Evolutionary conservation across 345 rosid genomes (phyloP), one percentile per base, ranked within the genome.

Genomic region (Linum lewisii): DNA sequence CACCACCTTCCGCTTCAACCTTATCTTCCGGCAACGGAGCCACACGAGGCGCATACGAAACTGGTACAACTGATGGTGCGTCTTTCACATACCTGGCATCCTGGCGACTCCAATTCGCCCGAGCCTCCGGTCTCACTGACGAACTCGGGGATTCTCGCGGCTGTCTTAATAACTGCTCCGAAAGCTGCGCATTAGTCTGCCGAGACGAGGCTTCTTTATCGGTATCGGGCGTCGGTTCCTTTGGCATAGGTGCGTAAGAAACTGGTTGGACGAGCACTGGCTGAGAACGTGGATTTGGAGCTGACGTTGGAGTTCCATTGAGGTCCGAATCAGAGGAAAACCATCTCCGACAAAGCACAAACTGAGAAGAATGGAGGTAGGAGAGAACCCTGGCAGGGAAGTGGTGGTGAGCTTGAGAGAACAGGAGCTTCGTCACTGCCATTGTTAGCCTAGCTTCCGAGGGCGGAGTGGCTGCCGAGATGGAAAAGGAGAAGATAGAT

Each of bases 21-120:
- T 72, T 83, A 64, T 79, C 84, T 67, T 89, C 97, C 5, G 99
- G 99, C 1, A 93, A 86, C 7, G 97, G 97, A 18, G 94, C 95
- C 14, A 83, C 89, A 0, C 91, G 86, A 13, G 71, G 11, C 14
- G 90, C 82, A 58, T 87, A 89, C 1, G 99, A 87, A 9, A 87
- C 85, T 15, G 91, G 84, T 44, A 80, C 51, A 42, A 93, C 74
- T 3, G 77, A 63, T 7, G 88, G 69, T 11, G 66, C 68, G 62
- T 87, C 84, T 66, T 80, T 89, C 57, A 89, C 71, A 58, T 86
- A 89, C 3, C 99, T 82, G 58, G 79, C 63, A 53, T 93, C 99
- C 63, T 84, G 94, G 15, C 89, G 82, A 20, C 85, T 84, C 90
- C 78, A 88, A 56, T 5, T 22, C 29, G 72, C n/a, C 11, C 54